Evolutionary conservation across 768 basidiomycete genomes (phyloP).

Genomic region (Trametes punicea): DNA sequence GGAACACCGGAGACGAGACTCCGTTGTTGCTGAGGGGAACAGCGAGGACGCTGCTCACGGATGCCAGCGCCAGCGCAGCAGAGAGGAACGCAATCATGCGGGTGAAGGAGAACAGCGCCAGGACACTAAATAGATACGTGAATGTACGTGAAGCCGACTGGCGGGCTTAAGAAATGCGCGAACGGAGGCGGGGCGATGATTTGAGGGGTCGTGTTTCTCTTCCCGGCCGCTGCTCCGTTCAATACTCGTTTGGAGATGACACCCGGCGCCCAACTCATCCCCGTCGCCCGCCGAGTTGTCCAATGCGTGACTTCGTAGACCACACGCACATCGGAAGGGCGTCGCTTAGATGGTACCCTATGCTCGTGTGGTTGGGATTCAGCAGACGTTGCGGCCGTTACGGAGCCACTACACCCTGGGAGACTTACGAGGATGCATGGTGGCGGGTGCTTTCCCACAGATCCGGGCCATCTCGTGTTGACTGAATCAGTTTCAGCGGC

Average conservation of each 20-base stretch:
- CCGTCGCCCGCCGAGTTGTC: too few relatives aligned
- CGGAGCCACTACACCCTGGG: too few relatives aligned
- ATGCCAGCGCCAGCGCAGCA: slow-evolving; percentile 3
- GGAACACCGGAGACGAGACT: not conserved
- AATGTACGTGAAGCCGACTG: not conserved
- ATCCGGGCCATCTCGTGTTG: too few relatives aligned
- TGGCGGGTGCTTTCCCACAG: too few relatives aligned
- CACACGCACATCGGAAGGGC: too few relatives aligned
- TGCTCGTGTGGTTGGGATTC: too few relatives aligned
- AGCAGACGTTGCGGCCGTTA: too few relatives aligned
- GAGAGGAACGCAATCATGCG: not conserved
- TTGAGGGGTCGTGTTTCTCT: not conserved
- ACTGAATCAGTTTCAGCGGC: too few relatives aligned
- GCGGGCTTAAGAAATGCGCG: not conserved
- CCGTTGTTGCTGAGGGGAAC: not conserved
- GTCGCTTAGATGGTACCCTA: too few relatives aligned
- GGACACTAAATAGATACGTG: not conserved
- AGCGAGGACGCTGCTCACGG: not conserved
- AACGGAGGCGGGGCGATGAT: not conserved
- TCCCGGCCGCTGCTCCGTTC: not conserved
- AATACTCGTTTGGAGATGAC: not conserved
- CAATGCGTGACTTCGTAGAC: too few relatives aligned
- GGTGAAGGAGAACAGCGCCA: not conserved
- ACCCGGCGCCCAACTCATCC: not conserved
- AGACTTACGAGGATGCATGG: too few relatives aligned